A percentile compares a stretch with the other conserved stretches of the same genome.
Evolutionary conservation across 2,329 filamentous ascomycete species (phyloP).

Genomic region (Mollisiaceae sp.): DNA sequence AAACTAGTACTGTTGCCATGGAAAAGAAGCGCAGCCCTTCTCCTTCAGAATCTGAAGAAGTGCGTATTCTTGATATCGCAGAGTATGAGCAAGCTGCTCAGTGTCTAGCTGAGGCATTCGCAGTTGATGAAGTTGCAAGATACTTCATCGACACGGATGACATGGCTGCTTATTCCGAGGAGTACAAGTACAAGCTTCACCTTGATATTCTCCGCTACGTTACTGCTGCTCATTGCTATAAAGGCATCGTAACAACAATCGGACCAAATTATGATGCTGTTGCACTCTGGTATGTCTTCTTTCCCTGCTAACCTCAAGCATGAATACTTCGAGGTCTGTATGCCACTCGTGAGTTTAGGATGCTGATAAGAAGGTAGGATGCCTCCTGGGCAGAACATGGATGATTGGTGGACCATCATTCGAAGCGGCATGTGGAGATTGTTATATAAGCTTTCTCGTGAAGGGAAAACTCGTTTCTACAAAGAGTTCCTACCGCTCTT

Average conservation of each 20-base stretch:
- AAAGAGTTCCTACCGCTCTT: constrained; percentile 77
- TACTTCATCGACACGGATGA: constrained; percentile 79
- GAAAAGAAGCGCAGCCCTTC: constrained; percentile 42
- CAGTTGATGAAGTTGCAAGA: constrained; percentile 72
- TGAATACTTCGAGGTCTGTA: constrained; percentile 1
- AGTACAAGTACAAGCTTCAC: constrained; percentile 78
- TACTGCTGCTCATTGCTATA: constrained; percentile 75
- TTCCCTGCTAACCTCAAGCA: constrained; percentile 1
- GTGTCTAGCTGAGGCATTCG: constrained; percentile 79
- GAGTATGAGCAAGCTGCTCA: constrained; percentile 75
- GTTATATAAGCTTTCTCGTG: constrained; percentile 72
- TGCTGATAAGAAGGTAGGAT: constrained; percentile 59
- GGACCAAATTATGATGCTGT: constrained; percentile 79
- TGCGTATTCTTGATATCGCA: constrained; percentile 66
- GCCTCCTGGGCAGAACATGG: constrained; percentile 74
- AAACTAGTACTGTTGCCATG: constrained; percentile 44
- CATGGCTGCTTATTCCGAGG: constrained; percentile 63
- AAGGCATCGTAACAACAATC: constrained; percentile 75
- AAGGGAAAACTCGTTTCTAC: constrained; percentile 78
- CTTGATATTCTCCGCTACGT: constrained; percentile 79
- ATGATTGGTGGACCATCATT: constrained; percentile 73
- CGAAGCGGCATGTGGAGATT: constrained; percentile 80
- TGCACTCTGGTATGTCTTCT: constrained; percentile 70
- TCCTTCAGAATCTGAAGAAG: constrained; percentile 51
- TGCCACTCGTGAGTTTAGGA: not conserved